A percentile compares a stretch with the other conserved stretches of the same genome.
phyloP scores from a whole-genome alignment of 345 rosid genomes.

The Murraya koenigii region DNA sequence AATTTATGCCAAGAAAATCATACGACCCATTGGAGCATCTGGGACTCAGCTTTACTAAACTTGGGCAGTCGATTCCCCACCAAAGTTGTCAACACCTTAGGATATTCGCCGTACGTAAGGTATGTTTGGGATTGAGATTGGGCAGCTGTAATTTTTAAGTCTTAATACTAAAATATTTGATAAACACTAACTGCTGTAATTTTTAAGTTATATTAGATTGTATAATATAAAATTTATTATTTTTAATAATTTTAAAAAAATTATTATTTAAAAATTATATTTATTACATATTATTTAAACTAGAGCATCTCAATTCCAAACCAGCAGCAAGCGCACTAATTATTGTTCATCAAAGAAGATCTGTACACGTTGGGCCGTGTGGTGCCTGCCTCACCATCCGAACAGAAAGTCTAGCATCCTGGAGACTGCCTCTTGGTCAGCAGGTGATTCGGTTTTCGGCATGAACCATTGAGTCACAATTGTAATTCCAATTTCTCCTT shows the following conservation, averaged over 20 bases:
- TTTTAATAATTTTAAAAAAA: too few relatives aligned
- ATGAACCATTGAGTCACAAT: slow-evolving; percentile 32
- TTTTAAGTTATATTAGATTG: too few relatives aligned
- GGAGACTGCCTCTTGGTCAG: not conserved
- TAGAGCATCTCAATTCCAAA: too few relatives aligned
- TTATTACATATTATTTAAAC: too few relatives aligned
- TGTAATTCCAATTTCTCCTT: slow-evolving; percentile 45
- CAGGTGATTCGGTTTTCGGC: slow-evolving; percentile 25
- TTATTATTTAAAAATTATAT: too few relatives aligned
- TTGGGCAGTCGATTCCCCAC: slow-evolving; percentile 50
- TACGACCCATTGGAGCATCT: slow-evolving; percentile 45
- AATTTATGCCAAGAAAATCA: slow-evolving; percentile 14
- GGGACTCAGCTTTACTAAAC: slow-evolving; percentile 42
- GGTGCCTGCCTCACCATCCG: not conserved
- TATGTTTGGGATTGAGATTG: too few relatives aligned
- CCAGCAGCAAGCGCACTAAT: slow-evolving; percentile 11
- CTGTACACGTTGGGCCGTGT: too few relatives aligned
- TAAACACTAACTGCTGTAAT: too few relatives aligned
- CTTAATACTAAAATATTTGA: too few relatives aligned
- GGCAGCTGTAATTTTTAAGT: too few relatives aligned
- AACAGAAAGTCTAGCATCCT: slow-evolving; percentile 10
- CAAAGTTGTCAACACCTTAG: slow-evolving; percentile 30
- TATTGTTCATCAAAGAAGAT: too few relatives aligned
- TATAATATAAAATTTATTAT: too few relatives aligned
- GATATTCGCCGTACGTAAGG: slow-evolving; percentile 52